Evolutionary conservation across 1,139 yeast species (phyloP), one percentile per base, ranked within the genome.

Genomic region (Petasospora fabianii): DNA sequence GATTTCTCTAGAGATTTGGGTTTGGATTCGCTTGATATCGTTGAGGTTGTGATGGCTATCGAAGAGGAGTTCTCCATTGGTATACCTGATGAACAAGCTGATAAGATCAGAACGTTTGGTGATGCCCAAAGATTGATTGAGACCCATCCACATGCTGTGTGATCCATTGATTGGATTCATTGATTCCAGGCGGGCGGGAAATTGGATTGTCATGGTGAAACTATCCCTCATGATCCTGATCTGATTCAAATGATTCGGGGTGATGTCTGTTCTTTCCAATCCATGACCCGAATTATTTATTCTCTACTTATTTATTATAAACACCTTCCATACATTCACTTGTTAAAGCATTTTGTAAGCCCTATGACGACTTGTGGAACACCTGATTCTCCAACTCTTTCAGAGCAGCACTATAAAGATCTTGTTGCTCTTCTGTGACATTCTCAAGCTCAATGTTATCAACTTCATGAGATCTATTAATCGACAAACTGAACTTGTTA

Each of bases 61-160:
- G 96, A 87, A 65, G 83, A 79, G 53, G 95, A 86, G 58, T 80
- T 80, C 62, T 77, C 80, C 53, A 68, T 73, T 49, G 84, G 80
- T 60, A 85, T 87, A 60, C 94, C 95, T 34, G 96, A 87, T 63
- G 77, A 80, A 52, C 90, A 84, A 61, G 92, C 95, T 32, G 95
- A 86, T 59, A 74, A 75, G 50, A 77, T 87, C 61, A 84, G 80
- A 68, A 83, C 94, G 21, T 86, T 87, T 48, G 82, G 84, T 37
- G 90, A 86, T 61, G 86, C 95, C 32, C 73, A 85, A 50, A 86
- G 84, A 53, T 82, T 79, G 65, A 80, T 87, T 50, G 65, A 80
- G 49, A 62, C 77, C 33, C 94, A 85, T 61, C 79, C 82, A 29
- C 88, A 84, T 60, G 84, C 85, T 36, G 73, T 75, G 54, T 79